Percentiles rank a stretch among this genome's conserved stretches.
Conservation (phyloP, 495 filamentous ascomycete species). For the Talaromyces trachyspermus region DNA sequence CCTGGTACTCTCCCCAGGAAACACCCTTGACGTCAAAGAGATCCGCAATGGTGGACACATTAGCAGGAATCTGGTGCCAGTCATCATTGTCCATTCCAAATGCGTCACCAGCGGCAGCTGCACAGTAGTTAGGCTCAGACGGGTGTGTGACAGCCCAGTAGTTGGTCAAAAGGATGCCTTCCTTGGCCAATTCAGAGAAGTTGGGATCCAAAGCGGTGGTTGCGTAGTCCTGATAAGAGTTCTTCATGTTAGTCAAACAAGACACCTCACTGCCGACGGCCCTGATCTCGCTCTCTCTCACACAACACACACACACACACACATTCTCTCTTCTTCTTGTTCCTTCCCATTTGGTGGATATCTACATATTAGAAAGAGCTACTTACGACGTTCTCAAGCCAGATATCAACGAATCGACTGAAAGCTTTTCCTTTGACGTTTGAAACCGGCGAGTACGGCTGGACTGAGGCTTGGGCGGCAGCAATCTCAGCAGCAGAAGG, state of each 20-base stretch:
- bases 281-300: slow-evolving; percentile 8
- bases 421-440: slow-evolving; percentile 58
- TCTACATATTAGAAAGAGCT: slow-evolving; percentile 12
- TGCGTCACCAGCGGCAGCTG: slow-evolving; percentile 53
- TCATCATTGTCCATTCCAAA: slow-evolving; percentile 66
- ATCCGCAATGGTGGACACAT: slow-evolving; percentile 63
- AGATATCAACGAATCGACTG: slow-evolving; percentile 59
- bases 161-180: slow-evolving; percentile 59
- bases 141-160: slow-evolving; percentile 58
- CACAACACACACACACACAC: too few species aligned
- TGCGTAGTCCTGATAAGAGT: slow-evolving; percentile 42
- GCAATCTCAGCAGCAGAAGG: slow-evolving; percentile 6
- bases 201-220: slow-evolving; percentile 44
- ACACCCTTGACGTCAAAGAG: slow-evolving; percentile 61
- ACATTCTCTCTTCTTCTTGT: too few species aligned
- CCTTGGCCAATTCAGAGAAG: slow-evolving; percentile 47
- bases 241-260: background rate
- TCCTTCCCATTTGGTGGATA: too few species aligned
- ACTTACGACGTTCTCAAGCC: slow-evolving; percentile 65
- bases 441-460: slow-evolving; percentile 45
- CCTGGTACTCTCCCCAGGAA: slow-evolving; percentile 62
- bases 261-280: too few species aligned
- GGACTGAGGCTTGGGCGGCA: slow-evolving; percentile 1
- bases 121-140: slow-evolving; percentile 67
- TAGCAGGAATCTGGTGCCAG: slow-evolving; percentile 47